phyloP scores from a whole-genome alignment of 106 monocot species.

The Ottelia alismoides region DNA sequence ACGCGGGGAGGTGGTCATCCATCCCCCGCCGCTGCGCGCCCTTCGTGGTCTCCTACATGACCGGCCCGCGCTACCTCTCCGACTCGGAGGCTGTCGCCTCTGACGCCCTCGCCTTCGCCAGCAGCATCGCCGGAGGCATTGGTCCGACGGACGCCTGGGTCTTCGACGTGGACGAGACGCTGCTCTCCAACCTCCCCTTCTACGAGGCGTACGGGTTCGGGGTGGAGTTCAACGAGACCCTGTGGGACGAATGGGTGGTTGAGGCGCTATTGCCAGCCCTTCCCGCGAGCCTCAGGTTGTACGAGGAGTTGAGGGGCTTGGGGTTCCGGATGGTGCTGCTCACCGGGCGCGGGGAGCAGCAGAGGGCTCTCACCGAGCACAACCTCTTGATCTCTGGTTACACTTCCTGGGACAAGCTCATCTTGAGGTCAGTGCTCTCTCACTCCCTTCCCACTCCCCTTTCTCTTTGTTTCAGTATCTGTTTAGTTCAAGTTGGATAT shows the following conservation, averaged over 20 bases:
- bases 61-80: constrained; percentile 5
- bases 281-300: constrained; percentile 8
- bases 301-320: constrained; percentile 4
- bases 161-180: constrained; percentile 18
- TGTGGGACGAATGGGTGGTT: constrained; percentile 11
- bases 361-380: constrained; percentile 1
- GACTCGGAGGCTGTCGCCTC: constrained; percentile 1
- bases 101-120: constrained; percentile 3
- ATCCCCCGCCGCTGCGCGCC: constrained; percentile 3
- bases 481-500: too few species aligned
- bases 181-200: constrained; percentile 13
- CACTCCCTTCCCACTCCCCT: too few species aligned
- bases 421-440: too few species aligned
- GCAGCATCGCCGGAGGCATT: not conserved
- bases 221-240: constrained; percentile 6
- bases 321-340: constrained; percentile 4
- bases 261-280: constrained; percentile 2
- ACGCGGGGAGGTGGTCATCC: constrained; percentile 1
- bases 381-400: constrained; percentile 9
- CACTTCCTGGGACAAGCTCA: constrained; percentile 11
- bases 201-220: constrained; percentile 1
- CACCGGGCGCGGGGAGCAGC: constrained; percentile 7
- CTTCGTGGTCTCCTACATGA: constrained; percentile 8
- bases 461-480: too few species aligned
- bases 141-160: constrained; percentile 4